Percentiles rank a stretch among this genome's conserved stretches.
phyloP scores from a whole-genome alignment of 768 basidiomycete genomes.

The Scleroderma bovista region DNA sequence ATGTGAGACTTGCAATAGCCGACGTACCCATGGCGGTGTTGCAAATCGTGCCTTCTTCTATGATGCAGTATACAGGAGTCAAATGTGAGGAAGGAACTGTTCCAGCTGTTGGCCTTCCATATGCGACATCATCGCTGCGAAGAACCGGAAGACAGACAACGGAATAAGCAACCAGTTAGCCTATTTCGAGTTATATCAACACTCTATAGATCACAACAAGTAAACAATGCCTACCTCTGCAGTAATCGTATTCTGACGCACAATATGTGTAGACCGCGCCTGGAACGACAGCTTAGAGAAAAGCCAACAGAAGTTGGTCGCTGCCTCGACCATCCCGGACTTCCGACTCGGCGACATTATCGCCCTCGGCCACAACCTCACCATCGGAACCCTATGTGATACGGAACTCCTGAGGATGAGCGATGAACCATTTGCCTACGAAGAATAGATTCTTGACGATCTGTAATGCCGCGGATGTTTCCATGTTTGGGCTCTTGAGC shows the following conservation, averaged over 20 bases:
- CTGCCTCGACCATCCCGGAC: constrained; percentile 12
- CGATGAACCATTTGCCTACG: constrained; percentile 78
- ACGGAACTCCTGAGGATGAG: constrained; percentile 28
- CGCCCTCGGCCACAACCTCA: constrained; percentile 23
- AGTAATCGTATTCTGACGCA: constrained; percentile 50
- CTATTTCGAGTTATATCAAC: constrained; percentile 34
- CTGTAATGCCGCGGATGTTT: constrained; percentile 69
- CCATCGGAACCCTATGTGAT: constrained; percentile 19
- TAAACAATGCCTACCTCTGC: constrained; percentile 36
- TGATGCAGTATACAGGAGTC: constrained; percentile 79
- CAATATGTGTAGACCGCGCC: constrained; percentile 68
- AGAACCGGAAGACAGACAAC: constrained; percentile 79
- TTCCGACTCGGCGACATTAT: constrained; percentile 25
- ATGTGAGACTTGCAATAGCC: neutral
- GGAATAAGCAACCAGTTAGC: constrained; percentile 81
- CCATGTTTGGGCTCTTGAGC: constrained; percentile 76
- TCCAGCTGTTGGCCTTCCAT: constrained; percentile 58
- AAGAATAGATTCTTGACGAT: constrained; percentile 92
- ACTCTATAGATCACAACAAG: neutral
- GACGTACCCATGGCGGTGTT: constrained; percentile 73
- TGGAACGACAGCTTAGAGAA: constrained; percentile 94
- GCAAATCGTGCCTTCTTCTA: constrained; percentile 79
- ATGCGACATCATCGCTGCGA: constrained; percentile 81
- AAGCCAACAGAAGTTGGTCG: constrained; percentile 80
- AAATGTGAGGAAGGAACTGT: constrained; percentile 78